Evolutionary conservation across 768 basidiomycete genomes (phyloP).

Genomic region (Boletellus emodensis): DNA sequence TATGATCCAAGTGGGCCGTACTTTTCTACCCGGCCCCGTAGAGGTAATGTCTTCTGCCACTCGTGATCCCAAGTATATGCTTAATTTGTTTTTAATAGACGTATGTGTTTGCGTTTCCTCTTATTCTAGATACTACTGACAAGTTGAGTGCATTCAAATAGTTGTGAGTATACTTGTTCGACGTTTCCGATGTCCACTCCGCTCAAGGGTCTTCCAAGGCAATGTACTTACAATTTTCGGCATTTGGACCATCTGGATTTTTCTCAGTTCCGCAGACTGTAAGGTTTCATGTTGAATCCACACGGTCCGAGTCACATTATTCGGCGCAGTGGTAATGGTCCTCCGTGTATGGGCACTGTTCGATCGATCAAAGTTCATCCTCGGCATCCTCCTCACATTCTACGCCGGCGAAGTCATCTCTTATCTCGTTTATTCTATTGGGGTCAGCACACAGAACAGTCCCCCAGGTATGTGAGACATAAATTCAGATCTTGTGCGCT

Average conservation of each 20-base stretch:
- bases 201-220: background rate
- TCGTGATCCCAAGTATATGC: background rate
- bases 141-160: background rate
- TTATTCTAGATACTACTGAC: background rate
- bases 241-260: background rate
- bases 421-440: background rate
- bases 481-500: too few relatives aligned
- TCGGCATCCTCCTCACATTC: background rate
- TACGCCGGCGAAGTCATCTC: background rate
- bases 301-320: background rate
- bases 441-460: background rate
- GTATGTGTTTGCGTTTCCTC: background rate
- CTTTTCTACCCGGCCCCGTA: background rate
- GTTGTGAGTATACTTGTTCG: background rate
- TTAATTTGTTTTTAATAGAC: background rate
- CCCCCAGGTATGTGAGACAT: too few relatives aligned
- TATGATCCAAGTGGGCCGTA: background rate
- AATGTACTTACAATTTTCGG: background rate
- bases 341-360: background rate
- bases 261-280: background rate
- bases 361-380: background rate
- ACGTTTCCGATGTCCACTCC: background rate
- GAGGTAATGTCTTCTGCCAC: background rate
- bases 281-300: background rate
- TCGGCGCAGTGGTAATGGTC: background rate